Conservation (phyloP, 1,284 basidiomycete species). For the Rhodotorula sp. region DNA sequence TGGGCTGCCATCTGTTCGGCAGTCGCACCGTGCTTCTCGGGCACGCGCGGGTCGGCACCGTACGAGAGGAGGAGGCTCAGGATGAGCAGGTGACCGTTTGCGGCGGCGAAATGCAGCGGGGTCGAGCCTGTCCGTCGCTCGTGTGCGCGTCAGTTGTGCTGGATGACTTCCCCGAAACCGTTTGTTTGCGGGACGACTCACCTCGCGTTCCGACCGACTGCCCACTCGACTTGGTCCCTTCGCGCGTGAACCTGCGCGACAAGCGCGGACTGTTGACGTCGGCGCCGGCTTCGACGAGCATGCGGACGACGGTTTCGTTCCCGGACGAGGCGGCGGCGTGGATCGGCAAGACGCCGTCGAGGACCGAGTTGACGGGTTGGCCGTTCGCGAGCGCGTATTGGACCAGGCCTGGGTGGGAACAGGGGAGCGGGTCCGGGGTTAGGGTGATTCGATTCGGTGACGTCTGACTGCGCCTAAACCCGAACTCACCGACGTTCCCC, state of each 20-base stretch:
- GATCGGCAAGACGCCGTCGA: conserved; percentile 85
- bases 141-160: conserved; percentile 46
- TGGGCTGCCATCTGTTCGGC: conserved; percentile 58
- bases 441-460: no score
- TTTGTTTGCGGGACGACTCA: conserved; percentile 24
- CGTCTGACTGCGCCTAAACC: neutral
- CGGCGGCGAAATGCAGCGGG: conserved; percentile 90
- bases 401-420: conserved; percentile 58
- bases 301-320: conserved; percentile 74
- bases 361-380: conserved; percentile 87
- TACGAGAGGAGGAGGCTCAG: conserved; percentile 72
- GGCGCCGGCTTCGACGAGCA: conserved; percentile 83
- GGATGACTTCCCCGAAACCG: no score
- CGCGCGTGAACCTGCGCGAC: conserved; percentile 73
- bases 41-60: conserved; percentile 71
- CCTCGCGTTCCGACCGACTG: conserved; percentile 61
- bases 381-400: conserved; percentile 86
- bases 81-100: conserved; percentile 77
- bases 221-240: conserved; percentile 54
- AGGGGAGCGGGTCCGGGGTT: neutral
- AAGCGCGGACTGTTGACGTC: conserved; percentile 83
- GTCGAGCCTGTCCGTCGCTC: conserved; percentile 63
- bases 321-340: conserved; percentile 88
- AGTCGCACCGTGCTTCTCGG: conserved; percentile 83
- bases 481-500: conserved; percentile 58